Evolutionary conservation across 2,329 filamentous ascomycete species (phyloP), one percentile per base, ranked within the genome.

Genomic region (Aspergillus sp.): DNA sequence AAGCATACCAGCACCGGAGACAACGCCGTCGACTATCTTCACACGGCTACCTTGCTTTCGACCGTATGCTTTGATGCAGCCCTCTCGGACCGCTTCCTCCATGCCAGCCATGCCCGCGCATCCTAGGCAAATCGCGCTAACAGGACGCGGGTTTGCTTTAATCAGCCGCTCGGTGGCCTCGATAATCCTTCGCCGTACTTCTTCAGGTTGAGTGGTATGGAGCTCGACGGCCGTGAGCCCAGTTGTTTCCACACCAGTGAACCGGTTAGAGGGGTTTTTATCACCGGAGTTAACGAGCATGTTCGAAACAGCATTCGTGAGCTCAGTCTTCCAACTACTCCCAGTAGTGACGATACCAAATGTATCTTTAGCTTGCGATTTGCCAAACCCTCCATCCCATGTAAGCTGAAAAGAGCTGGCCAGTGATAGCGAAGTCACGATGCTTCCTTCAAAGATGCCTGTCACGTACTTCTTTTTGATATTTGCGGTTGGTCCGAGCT

Each of bases 301-400:
- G 0, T 75, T 71, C 2, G 76, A 76, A 0, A 95, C 88, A 0
- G 89, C 92, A 0, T 82, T 76, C 0, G 77, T 79, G 12, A 97
- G 78, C 36, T 95, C 86, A 0, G 79, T 73, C 67, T 93, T 89
- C 93, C 93, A 97, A 62, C 89, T 89, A 56, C 85, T 84, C 0
- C 92, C 93, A 0, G 93, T 97, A 5, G 89, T 93, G 5, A 98
- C 88, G 61, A 98, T 95, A 2, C 92, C 93, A 80, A 95, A 97
- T 64, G 71, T 50, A 63, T 75, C 55, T 66, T 69, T 24, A 55
- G 70, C 42, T 81, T 76, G 22, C 82, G 73, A 2, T 66, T 71
- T 66, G 26, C 69, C 64, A 7, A 71, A 64, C 5, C 57, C 61
- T 24, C 53, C 53, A 20, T 65, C 62, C n/a, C 49, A 58, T 11